Evolutionary conservation across 352 stramenopile species (phyloP), one percentile per base, ranked within the genome.

Genomic region (Phytophthora melonis): DNA sequence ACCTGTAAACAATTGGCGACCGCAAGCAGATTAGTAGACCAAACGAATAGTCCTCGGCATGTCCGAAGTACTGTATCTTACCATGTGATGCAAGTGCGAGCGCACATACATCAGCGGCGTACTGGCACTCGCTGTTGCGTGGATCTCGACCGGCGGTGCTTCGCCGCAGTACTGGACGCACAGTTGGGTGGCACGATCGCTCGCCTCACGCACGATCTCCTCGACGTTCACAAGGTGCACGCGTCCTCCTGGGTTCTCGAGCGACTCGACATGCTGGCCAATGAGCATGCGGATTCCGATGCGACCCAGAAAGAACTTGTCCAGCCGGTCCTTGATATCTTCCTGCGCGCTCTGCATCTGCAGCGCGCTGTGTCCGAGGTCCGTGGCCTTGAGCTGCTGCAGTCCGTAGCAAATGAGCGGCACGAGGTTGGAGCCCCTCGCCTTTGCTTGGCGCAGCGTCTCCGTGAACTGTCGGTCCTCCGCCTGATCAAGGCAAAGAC

Each of bases 261-360:
- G 75, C 39, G 86, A 92, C 59, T 94, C 87, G 25, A 93, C 86
- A 60, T 95, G 89, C 66, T 95, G 89, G 1, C 97, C 98, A 79
- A 99, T 99, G 71, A 99, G 89, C 70, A 99, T 99, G 58, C 98
- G 96, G 79, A 99, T 99, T 36, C 98, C 98, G 70, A 99, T 99
- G 25, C 98, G 91, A 21, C 89, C 97, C 36, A 99, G 91, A 77
- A 99, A 99, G 81, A 99, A 99, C 57, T 93, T 92, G 83, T 99
- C 98, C 45, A 99, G 85, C 67, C 83, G 84, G 39, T 86, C 64
- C 66, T 89, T 89, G 53, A 95, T 78, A 61, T 94, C 87, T 32
- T 94, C 89, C 53, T 95, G 89, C 34, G 89, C 82, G 52, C 75
- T 83, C 30, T 80, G 73, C 43, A 91, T 80, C 55, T 84, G 79